phyloP scores from a whole-genome alignment of 371 early-diverging fungal genomes.

The Syncephalastrum contaminatum region DNA sequence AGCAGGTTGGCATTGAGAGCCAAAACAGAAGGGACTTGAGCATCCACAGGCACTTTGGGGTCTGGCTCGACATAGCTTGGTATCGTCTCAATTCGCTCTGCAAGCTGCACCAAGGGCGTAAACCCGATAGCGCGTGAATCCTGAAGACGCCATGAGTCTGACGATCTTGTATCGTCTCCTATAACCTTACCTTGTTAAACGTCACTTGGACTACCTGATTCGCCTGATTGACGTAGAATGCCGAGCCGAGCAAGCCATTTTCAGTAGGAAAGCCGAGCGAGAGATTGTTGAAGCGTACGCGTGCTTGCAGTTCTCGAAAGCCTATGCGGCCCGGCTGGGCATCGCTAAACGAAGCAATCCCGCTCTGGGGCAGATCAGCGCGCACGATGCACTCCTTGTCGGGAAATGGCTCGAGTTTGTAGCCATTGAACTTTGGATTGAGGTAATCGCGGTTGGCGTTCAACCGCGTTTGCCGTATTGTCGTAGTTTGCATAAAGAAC shows the following conservation, averaged over 20 bases:
- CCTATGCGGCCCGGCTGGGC: constrained; percentile 29
- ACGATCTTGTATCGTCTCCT: no score
- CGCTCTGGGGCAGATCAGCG: constrained; percentile 22
- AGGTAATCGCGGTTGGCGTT: constrained; percentile 42
- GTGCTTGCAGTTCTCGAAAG: constrained; percentile 65
- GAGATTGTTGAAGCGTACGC: constrained; percentile 71
- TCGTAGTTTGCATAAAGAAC: background rate
- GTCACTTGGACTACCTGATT: constrained; percentile 37
- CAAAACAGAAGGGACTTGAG: constrained; percentile 35
- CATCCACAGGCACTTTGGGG: constrained; percentile 20
- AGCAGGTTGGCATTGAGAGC: constrained; percentile 26
- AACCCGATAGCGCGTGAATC: background rate
- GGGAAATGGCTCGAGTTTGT: constrained; percentile 56
- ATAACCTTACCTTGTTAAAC: constrained; percentile 40
- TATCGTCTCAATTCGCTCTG: constrained; percentile 22
- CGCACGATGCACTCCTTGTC: constrained; percentile 35
- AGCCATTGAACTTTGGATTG: constrained; percentile 71
- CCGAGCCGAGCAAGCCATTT: constrained; percentile 10
- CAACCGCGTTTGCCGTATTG: constrained; percentile 16
- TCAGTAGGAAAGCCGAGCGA: constrained; percentile 38
- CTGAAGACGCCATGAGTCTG: no score
- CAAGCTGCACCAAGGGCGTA: constrained; percentile 16
- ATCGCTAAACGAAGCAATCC: background rate
- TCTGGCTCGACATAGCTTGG: constrained; percentile 35
- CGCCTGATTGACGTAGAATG: constrained; percentile 49